A percentile compares a stretch with the other conserved stretches of the same genome.
Conservation (phyloP, 345 rosid genomes). For the Erucastrum elatum region DNA sequence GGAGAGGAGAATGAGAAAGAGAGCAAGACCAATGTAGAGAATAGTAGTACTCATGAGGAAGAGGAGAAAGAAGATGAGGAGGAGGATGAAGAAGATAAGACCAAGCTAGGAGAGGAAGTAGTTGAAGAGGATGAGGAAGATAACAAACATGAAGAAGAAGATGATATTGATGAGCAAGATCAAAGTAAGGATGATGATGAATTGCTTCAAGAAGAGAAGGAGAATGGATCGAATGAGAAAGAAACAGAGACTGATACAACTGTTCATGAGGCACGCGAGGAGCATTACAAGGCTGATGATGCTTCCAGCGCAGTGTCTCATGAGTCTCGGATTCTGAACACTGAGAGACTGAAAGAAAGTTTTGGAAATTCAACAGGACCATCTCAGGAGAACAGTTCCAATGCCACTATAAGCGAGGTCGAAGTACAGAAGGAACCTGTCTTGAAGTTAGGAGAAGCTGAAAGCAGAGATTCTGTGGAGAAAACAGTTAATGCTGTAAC, state of each 20-base stretch:
- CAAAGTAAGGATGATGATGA: slow-evolving; percentile 55
- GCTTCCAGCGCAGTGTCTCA: slow-evolving; percentile 97
- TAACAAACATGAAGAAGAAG: slow-evolving; percentile 45
- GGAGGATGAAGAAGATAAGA: slow-evolving; percentile 45
- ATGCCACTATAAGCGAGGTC: slow-evolving; percentile 23
- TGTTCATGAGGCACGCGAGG: slow-evolving; percentile 78
- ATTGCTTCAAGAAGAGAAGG: slow-evolving; percentile 55
- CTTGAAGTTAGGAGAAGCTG: slow-evolving; percentile 37
- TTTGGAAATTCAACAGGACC: slow-evolving; percentile 44
- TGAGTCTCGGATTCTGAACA: slow-evolving; percentile 45
- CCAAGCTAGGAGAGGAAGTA: slow-evolving; percentile 49
- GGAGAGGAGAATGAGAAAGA: slow-evolving; percentile 45
- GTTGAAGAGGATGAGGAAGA: slow-evolving; percentile 48
- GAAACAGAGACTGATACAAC: slow-evolving; percentile 39
- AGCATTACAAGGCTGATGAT: slow-evolving; percentile 83
- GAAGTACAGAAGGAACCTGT: slow-evolving; percentile 34
- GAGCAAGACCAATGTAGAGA: slow-evolving; percentile 20
- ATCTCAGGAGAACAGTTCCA: slow-evolving; percentile 28
- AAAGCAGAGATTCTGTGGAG: background rate
- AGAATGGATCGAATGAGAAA: slow-evolving; percentile 22
- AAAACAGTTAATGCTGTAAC: slow-evolving; percentile 11
- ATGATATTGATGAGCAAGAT: slow-evolving; percentile 50
- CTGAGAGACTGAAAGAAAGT: slow-evolving; percentile 47
- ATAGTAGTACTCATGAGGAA: slow-evolving; percentile 37
- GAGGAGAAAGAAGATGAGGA: slow-evolving; percentile 42